A percentile compares a stretch with the other conserved stretches of the same genome.
Evolutionary conservation across 129 eudicot species (phyloP).

Genomic region (Gnaphalium uliginosum): DNA sequence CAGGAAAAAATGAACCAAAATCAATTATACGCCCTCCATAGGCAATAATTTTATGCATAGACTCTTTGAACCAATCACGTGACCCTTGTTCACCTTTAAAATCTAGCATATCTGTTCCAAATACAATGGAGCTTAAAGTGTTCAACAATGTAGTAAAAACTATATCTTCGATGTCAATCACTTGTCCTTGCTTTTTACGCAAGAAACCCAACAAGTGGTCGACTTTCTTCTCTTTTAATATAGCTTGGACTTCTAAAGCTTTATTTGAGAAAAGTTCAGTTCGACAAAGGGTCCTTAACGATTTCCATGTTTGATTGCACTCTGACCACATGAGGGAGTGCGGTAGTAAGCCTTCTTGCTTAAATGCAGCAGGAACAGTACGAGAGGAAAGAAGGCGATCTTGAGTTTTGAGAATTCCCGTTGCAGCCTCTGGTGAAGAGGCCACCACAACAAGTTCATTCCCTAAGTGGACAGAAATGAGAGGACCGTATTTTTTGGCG

Average conservation of each 20-base stretch:
- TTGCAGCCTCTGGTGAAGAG: no score
- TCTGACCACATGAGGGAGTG: conserved; percentile 17
- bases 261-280: conserved; percentile 25
- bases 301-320: not conserved
- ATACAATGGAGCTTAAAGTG: conserved; percentile 22
- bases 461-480: no score
- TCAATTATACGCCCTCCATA: not conserved
- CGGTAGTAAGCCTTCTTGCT: not conserved
- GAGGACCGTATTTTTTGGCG: conserved; percentile 20
- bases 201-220: not conserved
- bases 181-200: conserved; percentile 7
- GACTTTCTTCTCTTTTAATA: conserved; percentile 16
- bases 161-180: conserved; percentile 29
- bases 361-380: conserved; percentile 12
- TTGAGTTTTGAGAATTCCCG: conserved; percentile 22
- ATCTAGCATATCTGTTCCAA: conserved; percentile 25
- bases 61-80: not conserved
- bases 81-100: conserved; percentile 11
- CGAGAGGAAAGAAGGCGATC: conserved; percentile 31
- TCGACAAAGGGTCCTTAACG: conserved; percentile 9
- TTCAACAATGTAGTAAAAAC: conserved; percentile 35
- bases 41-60: no score
- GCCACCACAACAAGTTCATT: no score
- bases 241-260: conserved; percentile 17
- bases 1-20: no score